A percentile compares a stretch with the other conserved stretches of the same genome.
Conservation (phyloP, 202 grass and related monocot genomes). For the Elaeis oleifera region DNA sequence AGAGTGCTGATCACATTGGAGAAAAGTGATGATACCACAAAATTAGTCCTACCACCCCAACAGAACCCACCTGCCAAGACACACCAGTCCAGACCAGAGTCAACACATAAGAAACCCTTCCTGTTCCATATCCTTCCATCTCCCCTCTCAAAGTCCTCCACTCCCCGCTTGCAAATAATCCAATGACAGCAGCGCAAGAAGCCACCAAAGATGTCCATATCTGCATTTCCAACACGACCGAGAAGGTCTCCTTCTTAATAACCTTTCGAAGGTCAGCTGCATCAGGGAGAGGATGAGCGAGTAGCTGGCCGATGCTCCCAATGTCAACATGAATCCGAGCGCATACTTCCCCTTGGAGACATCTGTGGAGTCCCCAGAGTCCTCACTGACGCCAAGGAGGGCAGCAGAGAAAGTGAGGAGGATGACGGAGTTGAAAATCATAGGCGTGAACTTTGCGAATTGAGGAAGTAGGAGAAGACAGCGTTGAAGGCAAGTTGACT, state of each 20-base stretch:
- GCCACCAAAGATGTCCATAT: not conserved
- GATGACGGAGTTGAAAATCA: no score
- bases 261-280: slow-evolving; percentile 7
- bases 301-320: slow-evolving; percentile 7
- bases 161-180: slow-evolving; percentile 1
- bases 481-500: no score
- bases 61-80: slow-evolving; percentile 1
- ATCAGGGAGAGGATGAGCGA: slow-evolving; percentile 8
- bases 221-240: slow-evolving; percentile 4
- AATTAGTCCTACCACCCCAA: slow-evolving; percentile 1
- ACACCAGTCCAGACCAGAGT: slow-evolving; percentile 1
- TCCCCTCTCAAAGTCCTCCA: not conserved
- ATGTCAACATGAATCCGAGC: slow-evolving; percentile 1
- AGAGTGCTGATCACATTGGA: not conserved
- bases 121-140: slow-evolving; percentile 1
- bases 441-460: no score
- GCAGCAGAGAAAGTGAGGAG: no score
- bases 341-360: no score
- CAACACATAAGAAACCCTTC: slow-evolving; percentile 3
- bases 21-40: slow-evolving; percentile 12
- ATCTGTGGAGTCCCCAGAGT: no score
- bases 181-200: not conserved
- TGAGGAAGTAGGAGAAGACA: no score
- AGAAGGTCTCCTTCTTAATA: not conserved
- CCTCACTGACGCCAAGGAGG: no score